phyloP scores from a whole-genome alignment of 2,329 filamentous ascomycete genomes.

The Clarireedia sp. region DNA sequence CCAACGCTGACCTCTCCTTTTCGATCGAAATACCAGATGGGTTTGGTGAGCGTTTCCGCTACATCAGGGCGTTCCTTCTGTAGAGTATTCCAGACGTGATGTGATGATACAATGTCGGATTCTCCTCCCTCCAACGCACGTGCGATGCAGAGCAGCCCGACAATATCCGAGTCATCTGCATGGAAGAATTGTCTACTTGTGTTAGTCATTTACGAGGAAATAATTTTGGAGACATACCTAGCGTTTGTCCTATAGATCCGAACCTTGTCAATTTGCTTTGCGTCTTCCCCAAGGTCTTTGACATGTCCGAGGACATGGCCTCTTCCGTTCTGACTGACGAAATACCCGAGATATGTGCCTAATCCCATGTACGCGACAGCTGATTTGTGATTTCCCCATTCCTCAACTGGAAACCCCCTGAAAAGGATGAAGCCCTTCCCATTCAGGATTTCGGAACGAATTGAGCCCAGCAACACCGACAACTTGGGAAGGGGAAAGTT shows the following conservation, averaged over 20 bases:
- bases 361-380: slow-evolving; percentile 89
- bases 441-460: slow-evolving; percentile 62
- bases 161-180: slow-evolving; percentile 73
- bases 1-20: slow-evolving; percentile 75
- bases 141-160: slow-evolving; percentile 74
- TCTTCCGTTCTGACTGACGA: slow-evolving; percentile 75
- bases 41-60: slow-evolving; percentile 63
- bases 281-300: slow-evolving; percentile 65
- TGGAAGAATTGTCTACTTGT: slow-evolving; percentile 67
- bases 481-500: slow-evolving; percentile 57
- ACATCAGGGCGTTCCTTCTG: slow-evolving; percentile 71
- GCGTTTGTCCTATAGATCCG: slow-evolving; percentile 87
- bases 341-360: slow-evolving; percentile 78
- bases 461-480: slow-evolving; percentile 41
- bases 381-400: slow-evolving; percentile 73
- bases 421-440: slow-evolving; percentile 88
- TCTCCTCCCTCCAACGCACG: slow-evolving; percentile 75
- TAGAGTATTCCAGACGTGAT: slow-evolving; percentile 75
- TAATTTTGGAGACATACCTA: slow-evolving; percentile 32
- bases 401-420: slow-evolving; percentile 69
- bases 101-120: slow-evolving; percentile 70
- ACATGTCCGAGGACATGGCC: slow-evolving; percentile 85
- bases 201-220: not conserved
- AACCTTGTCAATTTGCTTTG: slow-evolving; percentile 65
- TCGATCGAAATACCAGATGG: slow-evolving; percentile 87